Evolutionary conservation across 371 early-diverging fungal genomes (phyloP).

Genomic region (Mucor mucedo): DNA sequence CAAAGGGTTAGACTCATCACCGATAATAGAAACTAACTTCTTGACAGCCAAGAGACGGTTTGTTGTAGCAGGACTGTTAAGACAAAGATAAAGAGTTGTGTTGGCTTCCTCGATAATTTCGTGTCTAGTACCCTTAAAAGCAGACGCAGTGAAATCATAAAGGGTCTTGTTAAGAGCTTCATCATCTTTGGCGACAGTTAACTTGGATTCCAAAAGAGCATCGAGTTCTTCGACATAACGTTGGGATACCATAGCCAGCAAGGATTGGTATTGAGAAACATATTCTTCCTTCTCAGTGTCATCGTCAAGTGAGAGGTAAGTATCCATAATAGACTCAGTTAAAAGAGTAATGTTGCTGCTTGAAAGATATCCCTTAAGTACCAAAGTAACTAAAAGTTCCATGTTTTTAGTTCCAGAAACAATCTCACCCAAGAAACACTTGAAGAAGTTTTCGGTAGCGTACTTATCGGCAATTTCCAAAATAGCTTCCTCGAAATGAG

Average conservation of each 20-base stretch:
- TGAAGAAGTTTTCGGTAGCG: constrained; percentile 58
- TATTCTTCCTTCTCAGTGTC: constrained; percentile 35
- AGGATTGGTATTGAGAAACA: constrained; percentile 36
- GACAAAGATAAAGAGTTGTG: constrained; percentile 73
- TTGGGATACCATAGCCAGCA: constrained; percentile 60
- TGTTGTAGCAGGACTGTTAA: constrained; percentile 67
- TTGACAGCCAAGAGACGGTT: constrained; percentile 70
- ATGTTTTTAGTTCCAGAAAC: constrained; percentile 34
- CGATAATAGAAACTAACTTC: constrained; percentile 59
- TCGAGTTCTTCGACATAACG: constrained; percentile 63
- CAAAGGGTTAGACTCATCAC: constrained; percentile 39
- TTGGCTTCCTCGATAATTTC: constrained; percentile 69
- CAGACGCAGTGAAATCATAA: constrained; percentile 62
- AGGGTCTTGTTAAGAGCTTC: constrained; percentile 45
- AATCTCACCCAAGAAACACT: constrained; percentile 41
- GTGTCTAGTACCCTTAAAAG: constrained; percentile 69
- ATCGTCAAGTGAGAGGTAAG: constrained; percentile 40
- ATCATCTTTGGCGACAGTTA: constrained; percentile 33
- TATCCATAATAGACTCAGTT: constrained; percentile 45
- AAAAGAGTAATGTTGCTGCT: constrained; percentile 48
- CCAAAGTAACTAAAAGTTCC: constrained; percentile 46
- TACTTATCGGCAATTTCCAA: constrained; percentile 57
- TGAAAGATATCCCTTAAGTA: constrained; percentile 50
- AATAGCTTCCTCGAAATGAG: constrained; percentile 39
- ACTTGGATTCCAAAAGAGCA: constrained; percentile 50